Percentiles rank a stretch among this genome's conserved stretches.
These are phyloP conservation scores for Colletotrichum cordylinicola DNA, from an alignment of 2,329 filamentous ascomycete species.

Conservation along the genomic window DNA sequence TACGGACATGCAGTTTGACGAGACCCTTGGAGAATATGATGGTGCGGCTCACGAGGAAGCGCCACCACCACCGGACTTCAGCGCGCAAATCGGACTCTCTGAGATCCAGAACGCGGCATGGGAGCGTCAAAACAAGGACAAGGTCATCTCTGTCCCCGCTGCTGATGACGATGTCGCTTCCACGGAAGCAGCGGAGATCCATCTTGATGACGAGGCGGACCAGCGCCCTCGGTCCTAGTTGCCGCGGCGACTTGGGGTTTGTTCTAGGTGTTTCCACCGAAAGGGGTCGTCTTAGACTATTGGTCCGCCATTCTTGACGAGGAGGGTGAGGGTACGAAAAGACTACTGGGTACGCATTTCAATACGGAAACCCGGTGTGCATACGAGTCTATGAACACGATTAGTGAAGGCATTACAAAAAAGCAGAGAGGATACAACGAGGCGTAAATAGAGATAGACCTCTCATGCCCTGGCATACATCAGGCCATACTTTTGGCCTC, in stretches of 20 bases:
- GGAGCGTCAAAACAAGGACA: conserved; percentile 34
- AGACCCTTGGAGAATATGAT: conserved; percentile 16
- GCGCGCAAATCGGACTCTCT: conserved; percentile 25
- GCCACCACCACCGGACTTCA: conserved; percentile 26
- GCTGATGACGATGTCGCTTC: conserved; percentile 41
- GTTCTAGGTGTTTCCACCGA: not conserved
- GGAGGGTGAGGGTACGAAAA: not conserved
- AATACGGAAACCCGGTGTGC: not conserved
- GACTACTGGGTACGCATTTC: not conserved
- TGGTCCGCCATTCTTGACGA: not conserved
- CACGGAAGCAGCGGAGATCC: conserved; percentile 56
- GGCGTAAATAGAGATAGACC: conserved; percentile 22
- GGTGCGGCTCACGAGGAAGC: conserved; percentile 20
- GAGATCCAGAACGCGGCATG: conserved; percentile 39
- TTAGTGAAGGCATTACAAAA: conserved; percentile 12
- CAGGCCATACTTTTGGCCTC: conserved; percentile 1
- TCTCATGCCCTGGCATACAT: conserved; percentile 18
- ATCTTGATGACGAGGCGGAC: conserved; percentile 46
- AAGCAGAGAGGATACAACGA: conserved; percentile 19
- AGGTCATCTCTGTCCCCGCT: conserved; percentile 45
- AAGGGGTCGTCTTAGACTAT: not conserved
- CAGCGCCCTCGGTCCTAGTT: conserved; percentile 7
- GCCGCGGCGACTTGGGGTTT: not conserved
- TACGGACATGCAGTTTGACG: conserved; percentile 22
- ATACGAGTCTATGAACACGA: not conserved